Conservation (phyloP, 2,329 filamentous ascomycete species). For the Corinectria fuckeliana region DNA sequence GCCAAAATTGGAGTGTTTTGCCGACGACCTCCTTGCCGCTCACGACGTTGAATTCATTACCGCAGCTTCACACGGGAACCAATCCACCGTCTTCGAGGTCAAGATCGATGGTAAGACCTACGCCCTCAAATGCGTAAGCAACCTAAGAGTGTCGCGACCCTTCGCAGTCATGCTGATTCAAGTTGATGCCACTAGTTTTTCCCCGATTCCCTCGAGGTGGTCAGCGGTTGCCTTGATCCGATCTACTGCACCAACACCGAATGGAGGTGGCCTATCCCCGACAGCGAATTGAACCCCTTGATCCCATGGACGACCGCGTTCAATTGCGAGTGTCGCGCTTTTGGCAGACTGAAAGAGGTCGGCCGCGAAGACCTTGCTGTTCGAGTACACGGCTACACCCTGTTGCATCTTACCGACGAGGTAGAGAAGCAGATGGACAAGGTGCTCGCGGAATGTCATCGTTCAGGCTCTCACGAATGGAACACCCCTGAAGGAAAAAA, state of each 20-base stretch:
- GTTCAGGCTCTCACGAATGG: too few species aligned
- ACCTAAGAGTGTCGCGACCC: not conserved
- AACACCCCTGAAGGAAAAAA: not conserved
- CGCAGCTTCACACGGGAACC: not conserved
- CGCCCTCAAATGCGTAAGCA: not conserved
- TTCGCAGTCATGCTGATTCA: not conserved
- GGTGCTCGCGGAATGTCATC: not conserved
- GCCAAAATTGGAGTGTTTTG: constrained; percentile 15
- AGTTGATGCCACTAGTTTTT: not conserved
- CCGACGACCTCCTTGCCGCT: constrained; percentile 4
- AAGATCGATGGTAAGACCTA: not conserved
- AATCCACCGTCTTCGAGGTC: not conserved
- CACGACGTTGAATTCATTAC: not conserved
- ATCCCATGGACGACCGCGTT: not conserved
- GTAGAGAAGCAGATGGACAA: not conserved
- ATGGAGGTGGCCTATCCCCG: not conserved
- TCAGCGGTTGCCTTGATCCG: not conserved
- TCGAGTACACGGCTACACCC: not conserved
- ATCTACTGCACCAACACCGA: not conserved
- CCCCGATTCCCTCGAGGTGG: not conserved
- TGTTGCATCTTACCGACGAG: not conserved
- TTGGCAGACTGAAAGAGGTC: not conserved
- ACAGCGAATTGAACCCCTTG: not conserved
- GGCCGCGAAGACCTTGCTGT: not conserved
- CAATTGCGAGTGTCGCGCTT: not conserved